phyloP scores from a whole-genome alignment of 1,284 basidiomycete genomes.

The Puccinia novopanici region DNA sequence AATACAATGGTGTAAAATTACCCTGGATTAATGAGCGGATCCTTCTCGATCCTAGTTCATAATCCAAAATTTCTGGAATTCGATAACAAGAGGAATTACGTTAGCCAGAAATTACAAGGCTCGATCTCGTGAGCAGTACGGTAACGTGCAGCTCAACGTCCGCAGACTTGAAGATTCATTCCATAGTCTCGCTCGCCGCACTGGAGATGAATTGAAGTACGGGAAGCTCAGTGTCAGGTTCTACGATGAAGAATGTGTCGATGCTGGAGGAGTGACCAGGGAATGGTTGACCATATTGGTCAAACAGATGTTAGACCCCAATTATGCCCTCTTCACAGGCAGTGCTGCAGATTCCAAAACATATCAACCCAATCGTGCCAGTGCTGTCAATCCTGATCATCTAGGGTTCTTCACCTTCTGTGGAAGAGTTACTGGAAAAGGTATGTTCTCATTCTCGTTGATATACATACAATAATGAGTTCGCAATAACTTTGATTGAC shows the following conservation, averaged over 20 bases:
- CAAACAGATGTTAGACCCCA: conserved; percentile 99
- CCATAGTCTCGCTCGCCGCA: conserved; percentile 82
- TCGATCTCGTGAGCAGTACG: conserved; percentile 75
- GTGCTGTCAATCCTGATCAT: conserved; percentile 80
- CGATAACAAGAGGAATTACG: conserved; percentile 99
- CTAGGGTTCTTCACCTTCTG: conserved; percentile 98
- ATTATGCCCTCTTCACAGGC: conserved; percentile 96
- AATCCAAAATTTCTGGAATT: conserved; percentile 98
- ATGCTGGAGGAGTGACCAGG: conserved; percentile 94
- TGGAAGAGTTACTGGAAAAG: conserved; percentile 83
- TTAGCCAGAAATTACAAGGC: conserved; percentile 87
- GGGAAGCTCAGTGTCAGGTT: conserved; percentile 97
- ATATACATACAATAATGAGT: too few relatives aligned
- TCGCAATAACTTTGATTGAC: neutral
- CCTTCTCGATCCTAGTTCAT: conserved; percentile 91
- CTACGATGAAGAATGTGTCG: conserved; percentile 95
- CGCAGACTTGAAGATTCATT: conserved; percentile 95
- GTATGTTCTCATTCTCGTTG: conserved; percentile 27
- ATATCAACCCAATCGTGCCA: conserved; percentile 95
- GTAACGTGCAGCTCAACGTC: conserved; percentile 85
- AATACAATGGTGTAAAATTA: conserved; percentile 98
- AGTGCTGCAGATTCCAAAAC: conserved; percentile 90
- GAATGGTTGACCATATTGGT: conserved; percentile 95
- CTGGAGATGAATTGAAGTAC: conserved; percentile 94
- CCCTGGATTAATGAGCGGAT: conserved; percentile 94